Conservation (phyloP, 495 filamentous ascomycete species). For the Penicillium odoratum region DNA sequence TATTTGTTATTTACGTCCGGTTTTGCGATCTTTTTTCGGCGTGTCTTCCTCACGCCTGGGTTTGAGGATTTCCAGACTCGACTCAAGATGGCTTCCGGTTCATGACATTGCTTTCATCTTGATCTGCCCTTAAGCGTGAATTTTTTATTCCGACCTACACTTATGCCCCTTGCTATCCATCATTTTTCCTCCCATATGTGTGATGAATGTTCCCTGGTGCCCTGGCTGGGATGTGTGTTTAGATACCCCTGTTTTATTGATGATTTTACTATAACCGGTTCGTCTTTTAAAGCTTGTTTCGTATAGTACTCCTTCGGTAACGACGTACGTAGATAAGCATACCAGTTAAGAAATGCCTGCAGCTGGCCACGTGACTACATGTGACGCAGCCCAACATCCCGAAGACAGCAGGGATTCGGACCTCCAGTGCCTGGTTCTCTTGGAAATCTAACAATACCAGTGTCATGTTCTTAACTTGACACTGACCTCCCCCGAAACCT, state of each 20-base stretch:
- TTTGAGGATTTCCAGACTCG: neutral
- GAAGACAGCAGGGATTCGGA: conserved; percentile 4
- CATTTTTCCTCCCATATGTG: conserved; percentile 8
- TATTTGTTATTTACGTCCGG: conserved; percentile 5
- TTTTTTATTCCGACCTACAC: neutral
- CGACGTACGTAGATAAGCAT: neutral
- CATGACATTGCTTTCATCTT: conserved; percentile 7
- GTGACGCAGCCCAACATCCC: conserved; percentile 15
- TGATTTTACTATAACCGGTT: conserved; percentile 1
- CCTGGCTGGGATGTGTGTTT: conserved; percentile 25
- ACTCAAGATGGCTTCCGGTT: neutral
- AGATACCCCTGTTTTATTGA: conserved; percentile 29
- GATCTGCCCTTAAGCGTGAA: conserved; percentile 4
- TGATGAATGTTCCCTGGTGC: conserved; percentile 13
- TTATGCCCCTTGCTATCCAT: conserved; percentile 8
- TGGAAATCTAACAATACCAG: conserved; percentile 9
- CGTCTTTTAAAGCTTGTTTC: neutral
- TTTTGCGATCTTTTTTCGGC: neutral
- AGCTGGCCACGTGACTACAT: conserved; percentile 1
- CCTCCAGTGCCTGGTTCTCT: conserved; percentile 10
- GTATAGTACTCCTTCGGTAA: neutral
- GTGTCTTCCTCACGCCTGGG: neutral
- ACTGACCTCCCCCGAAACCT: neutral
- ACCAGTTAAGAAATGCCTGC: neutral
- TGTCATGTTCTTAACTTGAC: conserved; percentile 4